Conservation (phyloP, 305 asterid species). For the Rubia peregrina region DNA sequence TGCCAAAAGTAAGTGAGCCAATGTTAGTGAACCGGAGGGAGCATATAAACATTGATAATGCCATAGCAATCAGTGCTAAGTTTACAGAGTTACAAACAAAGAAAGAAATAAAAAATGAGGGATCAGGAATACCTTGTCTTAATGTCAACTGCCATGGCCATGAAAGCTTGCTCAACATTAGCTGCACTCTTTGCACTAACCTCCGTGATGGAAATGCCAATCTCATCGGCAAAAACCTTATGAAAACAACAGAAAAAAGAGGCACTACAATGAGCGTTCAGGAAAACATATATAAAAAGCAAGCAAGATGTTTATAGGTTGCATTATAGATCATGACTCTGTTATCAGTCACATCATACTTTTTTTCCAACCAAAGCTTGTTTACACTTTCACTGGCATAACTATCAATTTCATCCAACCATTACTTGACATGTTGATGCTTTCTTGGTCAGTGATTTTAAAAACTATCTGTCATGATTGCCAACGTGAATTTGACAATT, state of each 20-base stretch:
- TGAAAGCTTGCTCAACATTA: conserved; percentile 77
- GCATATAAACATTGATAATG: conserved; percentile 1
- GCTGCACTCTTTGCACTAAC: conserved; percentile 67
- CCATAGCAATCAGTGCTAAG: neutral
- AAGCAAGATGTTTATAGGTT: conserved; percentile 28
- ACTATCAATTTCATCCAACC: conserved; percentile 77
- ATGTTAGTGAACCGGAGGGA: no score
- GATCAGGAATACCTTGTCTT: conserved; percentile 46
- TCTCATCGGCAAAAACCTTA: conserved; percentile 75
- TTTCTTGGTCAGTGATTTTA: conserved; percentile 72
- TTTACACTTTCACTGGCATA: conserved; percentile 76
- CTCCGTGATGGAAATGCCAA: conserved; percentile 77
- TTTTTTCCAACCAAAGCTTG: conserved; percentile 73
- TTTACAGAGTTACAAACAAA: neutral
- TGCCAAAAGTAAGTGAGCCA: no score
- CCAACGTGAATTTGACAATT: neutral
- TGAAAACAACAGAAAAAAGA: conserved; percentile 17
- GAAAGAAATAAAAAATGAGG: neutral
- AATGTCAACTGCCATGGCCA: conserved; percentile 70
- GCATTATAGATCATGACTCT: conserved; percentile 67
- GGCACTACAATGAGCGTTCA: conserved; percentile 8
- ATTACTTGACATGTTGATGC: conserved; percentile 74
- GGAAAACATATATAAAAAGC: conserved; percentile 2
- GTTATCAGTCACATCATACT: conserved; percentile 57
- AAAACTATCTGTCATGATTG: conserved; percentile 52